Evolutionary conservation across 257 asterid genomes (phyloP), one percentile per base, ranked within the genome.

Genomic region (Dorcoceras hygrometricum): DNA sequence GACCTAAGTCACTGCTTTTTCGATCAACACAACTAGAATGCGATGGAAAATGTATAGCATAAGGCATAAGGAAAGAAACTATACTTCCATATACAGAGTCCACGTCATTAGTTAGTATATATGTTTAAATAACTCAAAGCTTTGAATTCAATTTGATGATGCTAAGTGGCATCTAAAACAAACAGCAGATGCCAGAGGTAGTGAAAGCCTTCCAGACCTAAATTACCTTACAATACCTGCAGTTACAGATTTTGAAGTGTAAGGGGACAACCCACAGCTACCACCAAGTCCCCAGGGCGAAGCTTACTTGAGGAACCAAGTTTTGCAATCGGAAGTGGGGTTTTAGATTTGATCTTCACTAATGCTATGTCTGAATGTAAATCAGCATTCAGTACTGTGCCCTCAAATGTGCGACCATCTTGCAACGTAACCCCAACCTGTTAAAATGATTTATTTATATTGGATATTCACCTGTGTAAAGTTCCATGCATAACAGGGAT

Each of bases 271-370:
- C 98, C 98, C 94, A 91, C 60, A 62, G 98, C 98, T 70, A 87
- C 76, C 79, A 85, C 98, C 98, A 95, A 89, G 71, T 89, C 98
- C 71, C 96, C 98, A 53, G 98, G 98, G 51, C 96, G 96, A 79
- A 89, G 89, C 74, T 76, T 87, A 76, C 79, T 76, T 4, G 97
- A 89, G 69, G 73, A 76, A 23, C 97, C 97, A 70, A 89, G 86
- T 79, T 80, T 89, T 70, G 95, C 97, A 11, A 83, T 67, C 57
- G 94, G 97, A 61, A 89, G 83, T 32, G 91, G 97, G 68, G 91
- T 82, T 78, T 83, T 83, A n/a, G 97, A 87, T 31, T 79, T 77
- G 71, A 89, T 89, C 79, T 63, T 89, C 65, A 89, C 84, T 59
- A 89, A 78, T 10, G 95, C 97, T 59, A 89, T 78, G 64, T 89